Percentiles rank a stretch among this genome's conserved stretches.
Evolutionary conservation across 1,284 basidiomycete species (phyloP).

Genomic region (Rhodotorula sp.): DNA sequence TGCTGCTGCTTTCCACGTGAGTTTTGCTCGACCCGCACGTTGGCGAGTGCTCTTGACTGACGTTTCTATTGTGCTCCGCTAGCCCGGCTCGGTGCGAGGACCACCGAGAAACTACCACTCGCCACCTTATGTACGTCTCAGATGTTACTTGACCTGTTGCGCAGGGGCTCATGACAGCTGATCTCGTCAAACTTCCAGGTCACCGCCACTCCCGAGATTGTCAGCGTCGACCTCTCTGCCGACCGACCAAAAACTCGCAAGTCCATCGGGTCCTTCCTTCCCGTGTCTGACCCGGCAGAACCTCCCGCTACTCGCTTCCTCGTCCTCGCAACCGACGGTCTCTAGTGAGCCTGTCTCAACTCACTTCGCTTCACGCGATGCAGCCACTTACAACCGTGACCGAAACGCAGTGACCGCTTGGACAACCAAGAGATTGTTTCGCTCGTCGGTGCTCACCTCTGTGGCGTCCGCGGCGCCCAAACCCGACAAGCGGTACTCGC

Average conservation of each 20-base stretch:
- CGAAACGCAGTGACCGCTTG: conserved; percentile 70
- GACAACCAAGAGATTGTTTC: conserved; percentile 92
- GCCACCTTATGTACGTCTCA: conserved; percentile 78
- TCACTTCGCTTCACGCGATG: no score
- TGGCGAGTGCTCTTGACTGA: no score
- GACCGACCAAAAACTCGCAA: conserved; percentile 20
- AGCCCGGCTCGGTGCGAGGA: conserved; percentile 36
- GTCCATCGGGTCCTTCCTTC: conserved; percentile 41
- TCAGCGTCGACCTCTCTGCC: conserved; percentile 46
- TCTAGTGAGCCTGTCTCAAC: conserved; percentile 44
- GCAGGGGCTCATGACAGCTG: background rate
- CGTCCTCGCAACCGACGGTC: conserved; percentile 86
- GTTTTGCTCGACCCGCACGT: background rate
- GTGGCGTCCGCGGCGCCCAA: conserved; percentile 59
- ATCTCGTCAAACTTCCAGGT: conserved; percentile 4
- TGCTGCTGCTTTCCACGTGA: conserved; percentile 48
- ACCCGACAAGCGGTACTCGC: conserved; percentile 29
- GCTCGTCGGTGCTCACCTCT: conserved; percentile 78
- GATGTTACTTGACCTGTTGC: no score
- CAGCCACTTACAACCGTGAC: no score
- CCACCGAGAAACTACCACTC: conserved; percentile 57
- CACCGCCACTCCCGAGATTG: conserved; percentile 78
- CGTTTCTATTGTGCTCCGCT: background rate
- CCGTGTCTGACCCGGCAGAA: conserved; percentile 34
- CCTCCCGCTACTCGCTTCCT: conserved; percentile 59